These are phyloP conservation scores for Cutaneotrichosporon dermatis DNA, from an alignment of 1,284 basidiomycete species.

Conservation along the genomic window DNA sequence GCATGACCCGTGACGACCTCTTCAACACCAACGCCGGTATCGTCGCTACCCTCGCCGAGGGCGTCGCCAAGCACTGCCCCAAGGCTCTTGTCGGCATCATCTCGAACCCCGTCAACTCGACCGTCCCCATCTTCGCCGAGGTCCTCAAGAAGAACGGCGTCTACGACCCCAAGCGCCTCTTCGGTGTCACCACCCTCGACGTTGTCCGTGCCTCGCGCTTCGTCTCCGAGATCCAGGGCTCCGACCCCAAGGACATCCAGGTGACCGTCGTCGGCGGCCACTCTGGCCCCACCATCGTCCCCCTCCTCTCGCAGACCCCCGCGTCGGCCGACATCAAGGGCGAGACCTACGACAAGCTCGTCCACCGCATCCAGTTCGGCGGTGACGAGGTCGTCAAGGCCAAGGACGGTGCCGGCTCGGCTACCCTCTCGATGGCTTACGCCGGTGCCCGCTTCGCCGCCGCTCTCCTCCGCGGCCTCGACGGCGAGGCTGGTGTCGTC, in stretches of 20 bases:
- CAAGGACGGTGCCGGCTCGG: constrained; percentile 80
- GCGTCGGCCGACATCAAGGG: constrained; percentile 56
- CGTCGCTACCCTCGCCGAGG: constrained; percentile 84
- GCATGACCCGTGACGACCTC: constrained; percentile 56
- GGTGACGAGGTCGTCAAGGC: constrained; percentile 89
- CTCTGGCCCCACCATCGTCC: constrained; percentile 94
- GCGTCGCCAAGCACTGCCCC: constrained; percentile 76
- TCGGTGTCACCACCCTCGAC: constrained; percentile 97
- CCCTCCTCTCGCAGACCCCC: constrained; percentile 86
- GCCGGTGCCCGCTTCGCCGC: constrained; percentile 77
- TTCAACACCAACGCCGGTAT: constrained; percentile 85
- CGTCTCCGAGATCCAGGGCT: constrained; percentile 72
- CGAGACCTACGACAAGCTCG: constrained; percentile 58
- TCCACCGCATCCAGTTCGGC: constrained; percentile 92
- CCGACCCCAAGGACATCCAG: constrained; percentile 59
- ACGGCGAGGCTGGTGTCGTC: constrained; percentile 80
- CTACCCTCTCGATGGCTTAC: constrained; percentile 87
- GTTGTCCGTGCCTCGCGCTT: constrained; percentile 96
- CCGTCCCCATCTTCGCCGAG: constrained; percentile 94
- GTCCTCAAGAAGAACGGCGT: constrained; percentile 88
- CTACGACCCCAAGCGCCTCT: constrained; percentile 86
- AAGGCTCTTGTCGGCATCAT: constrained; percentile 94
- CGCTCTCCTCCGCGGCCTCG: constrained; percentile 76
- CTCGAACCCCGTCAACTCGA: constrained; percentile 95
- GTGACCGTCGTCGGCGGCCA: constrained; percentile 91